Evolutionary conservation across 2,329 filamentous ascomycete genomes (phyloP).

Genomic region (Hypoxylon sp.): DNA sequence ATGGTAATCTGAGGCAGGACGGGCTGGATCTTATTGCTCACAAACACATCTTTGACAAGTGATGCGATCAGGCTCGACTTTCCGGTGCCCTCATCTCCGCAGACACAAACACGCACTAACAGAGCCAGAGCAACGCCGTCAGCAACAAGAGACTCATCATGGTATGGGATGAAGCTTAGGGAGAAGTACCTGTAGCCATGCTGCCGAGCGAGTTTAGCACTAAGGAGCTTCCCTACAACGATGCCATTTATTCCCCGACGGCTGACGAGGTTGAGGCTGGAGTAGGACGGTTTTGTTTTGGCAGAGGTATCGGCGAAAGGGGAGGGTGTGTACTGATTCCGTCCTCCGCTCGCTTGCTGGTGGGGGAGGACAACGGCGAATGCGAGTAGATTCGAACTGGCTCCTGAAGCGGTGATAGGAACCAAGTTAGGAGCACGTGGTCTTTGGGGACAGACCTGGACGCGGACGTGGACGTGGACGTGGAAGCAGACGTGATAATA

Average conservation of each 20-base stretch:
- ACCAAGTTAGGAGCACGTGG: constrained; percentile 5
- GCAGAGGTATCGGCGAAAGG: no score
- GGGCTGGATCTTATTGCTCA: constrained; percentile 92
- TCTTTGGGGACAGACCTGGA: background rate
- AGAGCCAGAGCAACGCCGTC: constrained; percentile 4
- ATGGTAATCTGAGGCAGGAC: constrained; percentile 95
- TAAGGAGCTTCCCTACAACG: constrained; percentile 19
- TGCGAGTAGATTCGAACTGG: constrained; percentile 9
- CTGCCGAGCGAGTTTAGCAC: constrained; percentile 27
- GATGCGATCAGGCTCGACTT: constrained; percentile 94
- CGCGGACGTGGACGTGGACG: background rate
- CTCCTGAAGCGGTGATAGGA: background rate
- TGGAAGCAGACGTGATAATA: background rate
- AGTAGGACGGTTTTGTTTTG: no score
- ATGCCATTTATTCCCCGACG: constrained; percentile 36
- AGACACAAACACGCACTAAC: constrained; percentile 88
- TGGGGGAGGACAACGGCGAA: background rate
- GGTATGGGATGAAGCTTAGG: background rate
- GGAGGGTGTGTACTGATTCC: constrained; percentile 11
- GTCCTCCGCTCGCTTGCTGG: constrained; percentile 15
- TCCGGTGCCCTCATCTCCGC: constrained; percentile 94
- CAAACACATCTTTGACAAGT: constrained; percentile 96
- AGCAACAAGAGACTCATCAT: constrained; percentile 14
- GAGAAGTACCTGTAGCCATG: constrained; percentile 42
- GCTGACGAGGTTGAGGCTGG: background rate